Conservation (phyloP, 768 basidiomycete genomes). For the Rhodotorula diobovata region DNA sequence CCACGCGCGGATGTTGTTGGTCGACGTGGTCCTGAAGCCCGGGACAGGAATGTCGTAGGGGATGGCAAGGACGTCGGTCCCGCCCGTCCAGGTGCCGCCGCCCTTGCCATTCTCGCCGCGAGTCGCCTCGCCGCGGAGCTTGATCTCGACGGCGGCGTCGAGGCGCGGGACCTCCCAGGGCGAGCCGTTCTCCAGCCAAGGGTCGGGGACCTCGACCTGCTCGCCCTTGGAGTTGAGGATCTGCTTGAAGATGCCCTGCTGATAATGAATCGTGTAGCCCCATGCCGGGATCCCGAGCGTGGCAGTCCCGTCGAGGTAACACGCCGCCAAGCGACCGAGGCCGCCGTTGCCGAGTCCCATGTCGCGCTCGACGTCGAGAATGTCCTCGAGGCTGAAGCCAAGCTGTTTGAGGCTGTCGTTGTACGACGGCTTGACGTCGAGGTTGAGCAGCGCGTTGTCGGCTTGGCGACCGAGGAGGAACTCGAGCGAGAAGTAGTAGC, state of each 20-base stretch:
- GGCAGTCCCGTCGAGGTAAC: slow-evolving; percentile 85
- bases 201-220: slow-evolving; percentile 63
- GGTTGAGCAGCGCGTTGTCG: slow-evolving; percentile 61
- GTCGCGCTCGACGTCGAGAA: slow-evolving; percentile 79
- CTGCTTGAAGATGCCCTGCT: slow-evolving; percentile 67
- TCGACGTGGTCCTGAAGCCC: slow-evolving; percentile 68
- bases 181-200: slow-evolving; percentile 77
- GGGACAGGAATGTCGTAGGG: slow-evolving; percentile 96
- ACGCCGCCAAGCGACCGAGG: slow-evolving; percentile 90
- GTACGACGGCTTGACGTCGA: slow-evolving; percentile 75
- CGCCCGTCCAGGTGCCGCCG: slow-evolving; percentile 59
- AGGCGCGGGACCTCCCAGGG: slow-evolving; percentile 51
- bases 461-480: slow-evolving; percentile 53
- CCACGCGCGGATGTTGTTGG: slow-evolving; percentile 64
- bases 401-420: slow-evolving; percentile 63
- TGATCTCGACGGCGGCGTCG: slow-evolving; percentile 51
- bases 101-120: slow-evolving; percentile 56
- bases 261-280: slow-evolving; percentile 64
- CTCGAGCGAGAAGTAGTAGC: slow-evolving; percentile 90
- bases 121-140: slow-evolving; percentile 83
- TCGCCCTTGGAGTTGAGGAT: slow-evolving; percentile 59
- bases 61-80: slow-evolving; percentile 86
- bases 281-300: slow-evolving; percentile 86
- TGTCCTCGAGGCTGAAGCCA: slow-evolving; percentile 60
- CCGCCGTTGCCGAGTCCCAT: slow-evolving; percentile 88